A percentile compares a stretch with the other conserved stretches of the same genome.
phyloP scores from a whole-genome alignment of 2,329 filamentous ascomycete genomes.

The Orbilia quercus region DNA sequence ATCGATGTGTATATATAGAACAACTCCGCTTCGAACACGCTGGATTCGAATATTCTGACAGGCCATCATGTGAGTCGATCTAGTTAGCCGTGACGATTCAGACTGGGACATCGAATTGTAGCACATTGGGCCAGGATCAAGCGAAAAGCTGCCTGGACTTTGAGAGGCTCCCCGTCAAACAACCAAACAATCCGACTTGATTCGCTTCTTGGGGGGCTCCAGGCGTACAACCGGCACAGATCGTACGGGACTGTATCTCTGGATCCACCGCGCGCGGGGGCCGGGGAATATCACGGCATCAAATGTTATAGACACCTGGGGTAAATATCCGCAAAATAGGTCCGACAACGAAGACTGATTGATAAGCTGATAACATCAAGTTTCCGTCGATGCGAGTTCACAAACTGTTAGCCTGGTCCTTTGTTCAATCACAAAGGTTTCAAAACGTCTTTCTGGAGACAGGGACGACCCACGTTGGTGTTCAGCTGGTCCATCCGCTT shows the following conservation, averaged over 20 bases:
- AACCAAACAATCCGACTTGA: slow-evolving; percentile 30
- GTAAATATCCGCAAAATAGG: neutral
- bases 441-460: slow-evolving; percentile 50
- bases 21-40: neutral
- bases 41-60: neutral
- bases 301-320: too few species aligned
- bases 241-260: slow-evolving; percentile 5
- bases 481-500: slow-evolving; percentile 20
- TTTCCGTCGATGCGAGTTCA: neutral
- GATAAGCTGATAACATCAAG: slow-evolving; percentile 25
- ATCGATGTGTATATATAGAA: neutral
- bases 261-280: neutral
- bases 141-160: slow-evolving; percentile 49
- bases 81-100: neutral
- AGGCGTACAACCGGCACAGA: slow-evolving; percentile 24
- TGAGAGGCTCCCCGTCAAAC: neutral
- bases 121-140: slow-evolving; percentile 23
- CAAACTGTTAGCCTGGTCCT: slow-evolving; percentile 25
- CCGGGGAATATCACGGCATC: neutral
- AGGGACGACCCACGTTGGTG: slow-evolving; percentile 31
- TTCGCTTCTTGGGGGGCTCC: slow-evolving; percentile 31
- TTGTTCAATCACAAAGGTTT: slow-evolving; percentile 42
- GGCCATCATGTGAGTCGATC: slow-evolving; percentile 20
- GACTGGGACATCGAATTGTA: neutral
- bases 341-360: slow-evolving; percentile 5